phyloP scores from a whole-genome alignment of 495 filamentous ascomycete species.

The Mytilinidion resinicola region DNA sequence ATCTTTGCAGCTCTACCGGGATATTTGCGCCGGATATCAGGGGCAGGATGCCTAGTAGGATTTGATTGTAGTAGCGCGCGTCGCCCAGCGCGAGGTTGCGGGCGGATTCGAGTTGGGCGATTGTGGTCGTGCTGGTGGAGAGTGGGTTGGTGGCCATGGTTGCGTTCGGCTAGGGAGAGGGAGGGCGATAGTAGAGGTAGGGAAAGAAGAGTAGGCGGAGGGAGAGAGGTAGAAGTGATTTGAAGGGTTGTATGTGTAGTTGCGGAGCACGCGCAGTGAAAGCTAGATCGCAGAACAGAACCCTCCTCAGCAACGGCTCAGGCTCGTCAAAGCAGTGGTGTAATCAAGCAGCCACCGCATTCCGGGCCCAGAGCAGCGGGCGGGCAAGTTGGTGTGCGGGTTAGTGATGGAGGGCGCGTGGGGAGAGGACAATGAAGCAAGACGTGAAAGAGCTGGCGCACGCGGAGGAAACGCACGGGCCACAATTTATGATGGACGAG shows the following conservation, averaged over 20 bases:
- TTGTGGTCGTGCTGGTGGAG: slow-evolving; percentile 14
- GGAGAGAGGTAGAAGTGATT: too few species aligned
- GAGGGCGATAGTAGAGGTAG: too few species aligned
- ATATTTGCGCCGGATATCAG: slow-evolving; percentile 64
- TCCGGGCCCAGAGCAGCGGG: slow-evolving; percentile 1
- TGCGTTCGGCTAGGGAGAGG: too few species aligned
- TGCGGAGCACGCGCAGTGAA: too few species aligned
- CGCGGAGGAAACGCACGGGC: background rate
- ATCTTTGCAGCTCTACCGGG: slow-evolving; percentile 73
- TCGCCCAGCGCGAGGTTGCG: slow-evolving; percentile 82
- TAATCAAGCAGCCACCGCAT: too few species aligned
- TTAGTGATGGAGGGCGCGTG: slow-evolving; percentile 1
- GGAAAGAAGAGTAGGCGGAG: too few species aligned
- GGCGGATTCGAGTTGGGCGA: slow-evolving; percentile 78
- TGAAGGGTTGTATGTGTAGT: too few species aligned
- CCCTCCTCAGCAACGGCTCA: too few species aligned
- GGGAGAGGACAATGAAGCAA: slow-evolving; percentile 1
- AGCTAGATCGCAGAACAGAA: too few species aligned
- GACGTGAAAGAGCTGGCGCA: background rate
- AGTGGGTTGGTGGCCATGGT: background rate
- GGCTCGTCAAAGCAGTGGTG: too few species aligned
- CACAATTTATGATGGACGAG: too few species aligned
- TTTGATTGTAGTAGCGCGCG: slow-evolving; percentile 75
- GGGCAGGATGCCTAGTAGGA: slow-evolving; percentile 82
- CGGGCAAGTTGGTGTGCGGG: slow-evolving; percentile 34